These are phyloP conservation scores for Tilletiopsis washingtonensis DNA, from an alignment of 1,284 basidiomycete genomes.

Conservation along the genomic window DNA sequence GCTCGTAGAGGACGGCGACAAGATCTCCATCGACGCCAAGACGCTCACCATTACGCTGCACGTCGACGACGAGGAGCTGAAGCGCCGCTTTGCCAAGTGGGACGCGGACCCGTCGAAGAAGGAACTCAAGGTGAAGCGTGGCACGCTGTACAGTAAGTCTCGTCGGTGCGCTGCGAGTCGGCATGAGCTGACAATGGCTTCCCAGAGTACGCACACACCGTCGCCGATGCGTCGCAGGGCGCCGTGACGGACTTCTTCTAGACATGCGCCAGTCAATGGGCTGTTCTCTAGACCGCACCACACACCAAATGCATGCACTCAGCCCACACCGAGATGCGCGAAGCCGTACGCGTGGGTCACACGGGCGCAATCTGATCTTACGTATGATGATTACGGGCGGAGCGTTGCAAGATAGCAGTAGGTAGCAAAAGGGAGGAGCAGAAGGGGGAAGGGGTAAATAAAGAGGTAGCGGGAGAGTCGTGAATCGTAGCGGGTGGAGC, in stretches of 20 bases:
- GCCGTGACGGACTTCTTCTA: slow-evolving; percentile 6
- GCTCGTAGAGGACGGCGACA: slow-evolving; percentile 76
- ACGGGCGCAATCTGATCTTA: no score
- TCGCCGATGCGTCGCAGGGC: slow-evolving; percentile 2
- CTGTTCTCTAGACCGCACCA: no score
- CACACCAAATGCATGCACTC: no score
- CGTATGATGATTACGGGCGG: no score
- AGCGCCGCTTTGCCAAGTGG: slow-evolving; percentile 15
- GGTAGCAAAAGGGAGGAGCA: background rate
- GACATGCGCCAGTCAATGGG: no score
- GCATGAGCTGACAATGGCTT: background rate
- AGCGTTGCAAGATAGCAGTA: no score
- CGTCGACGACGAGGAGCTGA: slow-evolving; percentile 12
- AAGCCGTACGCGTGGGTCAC: no score
- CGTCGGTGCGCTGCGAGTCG: background rate
- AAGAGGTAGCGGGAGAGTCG: background rate
- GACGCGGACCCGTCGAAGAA: slow-evolving; percentile 15
- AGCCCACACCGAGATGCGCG: no score
- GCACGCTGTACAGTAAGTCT: slow-evolving; percentile 1
- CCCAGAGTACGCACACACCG: slow-evolving; percentile 2
- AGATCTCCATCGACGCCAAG: slow-evolving; percentile 63
- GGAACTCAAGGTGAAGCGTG: slow-evolving; percentile 17
- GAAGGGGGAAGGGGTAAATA: background rate
- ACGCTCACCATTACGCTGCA: slow-evolving; percentile 24
- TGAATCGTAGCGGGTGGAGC: background rate